Evolutionary conservation across 805 yeast species (phyloP).

Genomic region (Diddensiella santjacobensis): DNA sequence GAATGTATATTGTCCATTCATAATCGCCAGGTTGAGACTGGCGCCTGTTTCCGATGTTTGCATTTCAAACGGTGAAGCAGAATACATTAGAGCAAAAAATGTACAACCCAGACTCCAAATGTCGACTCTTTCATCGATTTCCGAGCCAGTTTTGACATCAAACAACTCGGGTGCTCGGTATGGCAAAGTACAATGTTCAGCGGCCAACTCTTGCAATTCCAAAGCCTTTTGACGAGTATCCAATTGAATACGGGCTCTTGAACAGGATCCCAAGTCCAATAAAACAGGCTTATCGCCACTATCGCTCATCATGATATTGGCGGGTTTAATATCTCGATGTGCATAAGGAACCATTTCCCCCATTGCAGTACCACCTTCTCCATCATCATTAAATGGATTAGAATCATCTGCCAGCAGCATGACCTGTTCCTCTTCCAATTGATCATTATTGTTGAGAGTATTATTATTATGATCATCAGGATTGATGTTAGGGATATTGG

Average conservation of each 20-base stretch:
- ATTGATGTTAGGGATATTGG: background rate
- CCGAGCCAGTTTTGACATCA: slow-evolving; percentile 65
- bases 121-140: slow-evolving; percentile 70
- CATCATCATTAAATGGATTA: slow-evolving; percentile 15
- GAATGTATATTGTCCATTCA: slow-evolving; percentile 57
- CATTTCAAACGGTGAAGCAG: slow-evolving; percentile 81
- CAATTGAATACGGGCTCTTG: slow-evolving; percentile 54
- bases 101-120: slow-evolving; percentile 92
- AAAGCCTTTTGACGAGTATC: slow-evolving; percentile 66
- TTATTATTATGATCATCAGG: background rate
- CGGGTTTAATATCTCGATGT: slow-evolving; percentile 86
- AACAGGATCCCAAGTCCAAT: slow-evolving; percentile 80
- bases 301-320: slow-evolving; percentile 74
- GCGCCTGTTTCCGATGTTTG: slow-evolving; percentile 81
- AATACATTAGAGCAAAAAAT: slow-evolving; percentile 71
- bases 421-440: slow-evolving; percentile 15
- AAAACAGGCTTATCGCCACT: slow-evolving; percentile 76
- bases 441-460: slow-evolving; percentile 4
- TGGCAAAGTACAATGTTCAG: slow-evolving; percentile 80
- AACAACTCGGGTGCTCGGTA: slow-evolving; percentile 89
- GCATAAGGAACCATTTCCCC: slow-evolving; percentile 66
- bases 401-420: slow-evolving; percentile 9
- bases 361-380: slow-evolving; percentile 43
- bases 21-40: slow-evolving; percentile 69
- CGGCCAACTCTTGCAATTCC: slow-evolving; percentile 73